Evolutionary conservation across 768 basidiomycete species (phyloP), one percentile per base, ranked within the genome.

Genomic region (Hericium erinaceus): DNA sequence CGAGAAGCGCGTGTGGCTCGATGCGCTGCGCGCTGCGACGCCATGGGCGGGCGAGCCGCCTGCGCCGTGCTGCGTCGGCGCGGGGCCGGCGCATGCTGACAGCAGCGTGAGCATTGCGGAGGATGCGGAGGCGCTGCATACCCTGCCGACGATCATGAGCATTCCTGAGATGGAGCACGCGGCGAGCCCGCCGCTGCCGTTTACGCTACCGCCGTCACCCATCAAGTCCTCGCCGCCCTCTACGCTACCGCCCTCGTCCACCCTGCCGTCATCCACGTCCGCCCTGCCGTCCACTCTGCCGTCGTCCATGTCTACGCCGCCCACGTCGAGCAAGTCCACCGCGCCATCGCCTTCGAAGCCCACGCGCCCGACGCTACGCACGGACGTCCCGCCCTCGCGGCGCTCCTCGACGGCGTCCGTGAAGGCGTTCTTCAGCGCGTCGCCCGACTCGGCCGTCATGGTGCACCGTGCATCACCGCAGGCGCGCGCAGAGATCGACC

Each of bases 1-100:
- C 39, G 95, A 98, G 72, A 95, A 92, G 73, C 80, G 83, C 26
- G 74, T 88, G n/a, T 98, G 95, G 95, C 72, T 94, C 56, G 72
- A 74, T 37, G 82, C 83, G 5, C 81, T 97, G 52, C 75, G 73
- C 56, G 75, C 80, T 48, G 77, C 85, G 13, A 60, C 70, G 4
- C 87, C 86, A 82, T 71, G 64, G 39, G 77, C 80, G 40, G 60
- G 57, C 24, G 85, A 86, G 61, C 52, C 78, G 76, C 51, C 68
- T 73, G 38, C 75, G 80, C 60, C 52, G 57, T 11, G 57, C 56
- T 20, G 44, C 55, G 44, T 15, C 40, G 40, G 40, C 40, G 18
- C 18, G 15, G 40, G 40, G 6, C 13, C 15, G 7, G 18, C 18
- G 11, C 13, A 41, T 11, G 18, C 15, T 2, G 18, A 41, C 40